Conservation (phyloP, 352 stramenopile genomes). For the Achlya hypogyna region DNA sequence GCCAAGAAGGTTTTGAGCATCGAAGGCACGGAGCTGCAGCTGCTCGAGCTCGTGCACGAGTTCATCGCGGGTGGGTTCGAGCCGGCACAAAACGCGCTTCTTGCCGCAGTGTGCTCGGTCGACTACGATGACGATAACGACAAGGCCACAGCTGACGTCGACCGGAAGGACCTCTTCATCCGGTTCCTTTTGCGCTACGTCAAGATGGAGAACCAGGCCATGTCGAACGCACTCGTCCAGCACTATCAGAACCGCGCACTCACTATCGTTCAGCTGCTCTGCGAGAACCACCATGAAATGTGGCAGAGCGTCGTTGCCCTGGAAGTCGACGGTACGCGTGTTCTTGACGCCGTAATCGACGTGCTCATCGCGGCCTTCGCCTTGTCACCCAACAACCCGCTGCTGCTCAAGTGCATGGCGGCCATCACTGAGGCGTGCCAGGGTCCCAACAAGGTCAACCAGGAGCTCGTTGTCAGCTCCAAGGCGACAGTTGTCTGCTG, state of each 20-base stretch:
- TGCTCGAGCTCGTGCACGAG: constrained; percentile 19
- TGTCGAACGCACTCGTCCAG: not conserved
- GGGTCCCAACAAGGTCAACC: constrained; percentile 10
- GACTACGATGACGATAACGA: constrained; percentile 19
- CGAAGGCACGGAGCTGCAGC: not conserved
- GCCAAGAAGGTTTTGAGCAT: not conserved
- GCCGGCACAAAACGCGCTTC: constrained; percentile 11
- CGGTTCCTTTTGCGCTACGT: constrained; percentile 17
- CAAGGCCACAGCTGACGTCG: constrained; percentile 12
- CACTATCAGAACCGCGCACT: constrained; percentile 18
- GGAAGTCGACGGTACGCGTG: not conserved
- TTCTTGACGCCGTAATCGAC: constrained; percentile 5
- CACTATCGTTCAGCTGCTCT: constrained; percentile 14
- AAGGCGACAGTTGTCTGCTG: constrained; percentile 5
- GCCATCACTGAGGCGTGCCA: constrained; percentile 17
- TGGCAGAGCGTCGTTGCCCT: constrained; percentile 7
- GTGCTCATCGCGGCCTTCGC: not conserved
- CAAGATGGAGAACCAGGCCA: not conserved
- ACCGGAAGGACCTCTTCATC: constrained; percentile 14
- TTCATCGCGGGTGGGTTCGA: constrained; percentile 18
- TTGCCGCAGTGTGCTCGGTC: constrained; percentile 1
- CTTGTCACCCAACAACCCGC: not conserved
- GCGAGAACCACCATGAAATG: constrained; percentile 14
- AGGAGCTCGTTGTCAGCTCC: not conserved
- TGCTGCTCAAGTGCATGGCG: constrained; percentile 13